Evolutionary conservation across 371 early-diverging fungal species (phyloP).

Genomic region (Phascolomyces articulosus): DNA sequence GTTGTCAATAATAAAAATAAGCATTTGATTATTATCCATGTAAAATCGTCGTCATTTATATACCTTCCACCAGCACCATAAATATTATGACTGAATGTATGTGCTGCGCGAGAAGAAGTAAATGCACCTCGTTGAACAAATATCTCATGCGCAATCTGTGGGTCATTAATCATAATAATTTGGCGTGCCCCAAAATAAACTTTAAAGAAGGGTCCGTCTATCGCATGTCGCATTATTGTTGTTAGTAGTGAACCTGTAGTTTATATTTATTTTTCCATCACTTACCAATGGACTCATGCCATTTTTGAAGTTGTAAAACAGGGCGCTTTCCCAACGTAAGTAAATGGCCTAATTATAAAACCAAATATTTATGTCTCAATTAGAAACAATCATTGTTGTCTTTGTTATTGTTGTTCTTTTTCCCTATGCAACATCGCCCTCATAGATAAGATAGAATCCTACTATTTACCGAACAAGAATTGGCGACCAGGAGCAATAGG

Average conservation of each 20-base stretch:
- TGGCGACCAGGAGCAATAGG: constrained; percentile 9
- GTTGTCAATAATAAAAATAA: no score
- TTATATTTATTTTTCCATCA: neutral
- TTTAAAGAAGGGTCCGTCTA: constrained; percentile 14
- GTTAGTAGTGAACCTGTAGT: neutral
- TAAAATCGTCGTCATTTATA: no score
- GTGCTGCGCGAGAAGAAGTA: constrained; percentile 16
- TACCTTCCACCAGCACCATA: constrained; percentile 25
- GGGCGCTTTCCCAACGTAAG: constrained; percentile 10
- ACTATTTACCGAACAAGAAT: constrained; percentile 4
- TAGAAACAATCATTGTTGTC: no score
- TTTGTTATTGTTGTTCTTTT: no score
- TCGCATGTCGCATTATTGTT: neutral
- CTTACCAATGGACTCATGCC: constrained; percentile 15
- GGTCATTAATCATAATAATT: constrained; percentile 21
- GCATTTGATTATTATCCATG: no score
- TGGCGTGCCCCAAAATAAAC: constrained; percentile 19
- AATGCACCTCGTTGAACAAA: constrained; percentile 13
- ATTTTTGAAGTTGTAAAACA: constrained; percentile 9
- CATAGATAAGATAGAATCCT: neutral
- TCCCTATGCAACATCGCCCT: no score
- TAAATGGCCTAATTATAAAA: constrained; percentile 16
- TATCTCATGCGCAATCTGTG: constrained; percentile 23
- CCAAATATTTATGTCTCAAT: no score
- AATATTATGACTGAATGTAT: constrained; percentile 14